Percentiles rank a stretch among this genome's conserved stretches.
Conservation (phyloP, 495 filamentous ascomycete genomes). For the Pseudevernia furfuracea region DNA sequence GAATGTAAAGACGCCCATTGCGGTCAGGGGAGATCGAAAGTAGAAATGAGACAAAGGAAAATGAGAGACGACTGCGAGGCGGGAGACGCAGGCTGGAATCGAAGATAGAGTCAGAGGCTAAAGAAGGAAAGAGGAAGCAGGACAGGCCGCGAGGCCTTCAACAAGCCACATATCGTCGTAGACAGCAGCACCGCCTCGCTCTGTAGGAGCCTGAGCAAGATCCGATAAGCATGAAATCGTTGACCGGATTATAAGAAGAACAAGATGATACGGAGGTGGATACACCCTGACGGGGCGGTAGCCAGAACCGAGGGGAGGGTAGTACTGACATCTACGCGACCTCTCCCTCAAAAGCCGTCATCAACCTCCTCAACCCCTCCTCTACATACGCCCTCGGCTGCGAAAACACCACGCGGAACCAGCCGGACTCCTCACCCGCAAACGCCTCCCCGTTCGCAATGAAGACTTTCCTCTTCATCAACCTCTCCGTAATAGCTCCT, state of each 20-base stretch:
- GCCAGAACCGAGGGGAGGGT: too few species aligned
- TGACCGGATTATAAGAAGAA: too few species aligned
- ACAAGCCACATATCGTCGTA: too few species aligned
- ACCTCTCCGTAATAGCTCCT: conserved; percentile 29
- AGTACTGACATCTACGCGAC: not conserved
- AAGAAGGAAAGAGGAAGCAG: conserved; percentile 9
- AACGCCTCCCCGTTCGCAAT: conserved; percentile 39
- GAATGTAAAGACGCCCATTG: conserved; percentile 15
- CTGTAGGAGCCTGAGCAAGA: too few species aligned
- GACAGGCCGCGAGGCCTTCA: too few species aligned
- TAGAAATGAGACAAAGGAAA: conserved; percentile 5
- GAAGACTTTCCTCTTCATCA: conserved; percentile 39
- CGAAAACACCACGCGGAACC: conserved; percentile 47
- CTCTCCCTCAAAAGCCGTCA: not conserved
- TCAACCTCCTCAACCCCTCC: conserved; percentile 38
- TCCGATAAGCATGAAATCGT: too few species aligned
- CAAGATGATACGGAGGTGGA: too few species aligned
- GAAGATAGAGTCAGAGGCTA: not conserved
- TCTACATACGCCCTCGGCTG: conserved; percentile 33
- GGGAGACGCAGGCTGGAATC: not conserved
- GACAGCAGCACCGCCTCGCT: too few species aligned
- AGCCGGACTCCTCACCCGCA: conserved; percentile 41
- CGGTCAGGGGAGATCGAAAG: conserved; percentile 1
- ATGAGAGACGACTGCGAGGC: conserved; percentile 9
- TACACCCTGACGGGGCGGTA: too few species aligned